Evolutionary conservation across 352 stramenopile species (phyloP).

Genomic region (Phytophthora constricta): DNA sequence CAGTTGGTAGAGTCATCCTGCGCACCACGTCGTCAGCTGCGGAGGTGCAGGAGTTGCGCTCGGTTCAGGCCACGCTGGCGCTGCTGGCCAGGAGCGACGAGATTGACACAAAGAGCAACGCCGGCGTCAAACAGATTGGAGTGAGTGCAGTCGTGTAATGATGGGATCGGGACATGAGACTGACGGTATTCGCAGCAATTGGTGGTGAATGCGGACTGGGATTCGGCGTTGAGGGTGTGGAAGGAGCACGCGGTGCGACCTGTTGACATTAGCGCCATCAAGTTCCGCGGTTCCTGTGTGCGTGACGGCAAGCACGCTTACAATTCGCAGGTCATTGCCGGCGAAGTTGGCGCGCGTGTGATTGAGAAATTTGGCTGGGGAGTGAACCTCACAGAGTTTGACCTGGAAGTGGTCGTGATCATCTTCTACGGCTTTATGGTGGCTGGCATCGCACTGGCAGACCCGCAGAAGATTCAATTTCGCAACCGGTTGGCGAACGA

Average conservation of each 20-base stretch:
- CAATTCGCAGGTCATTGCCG: slow-evolving; percentile 70
- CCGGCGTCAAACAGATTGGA: slow-evolving; percentile 65
- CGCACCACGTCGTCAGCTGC: slow-evolving; percentile 56
- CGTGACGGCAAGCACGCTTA: slow-evolving; percentile 79
- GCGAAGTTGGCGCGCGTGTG: slow-evolving; percentile 62
- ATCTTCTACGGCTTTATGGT: slow-evolving; percentile 78
- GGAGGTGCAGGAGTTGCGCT: slow-evolving; percentile 60
- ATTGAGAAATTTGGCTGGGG: slow-evolving; percentile 67
- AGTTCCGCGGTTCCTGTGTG: slow-evolving; percentile 81
- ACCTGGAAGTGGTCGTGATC: slow-evolving; percentile 79
- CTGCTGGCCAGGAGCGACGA: slow-evolving; percentile 64
- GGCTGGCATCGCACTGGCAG: slow-evolving; percentile 64
- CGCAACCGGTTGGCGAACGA: slow-evolving; percentile 76
- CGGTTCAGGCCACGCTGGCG: slow-evolving; percentile 65
- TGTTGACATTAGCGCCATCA: slow-evolving; percentile 36
- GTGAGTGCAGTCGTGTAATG: slow-evolving; percentile 37
- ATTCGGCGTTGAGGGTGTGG: slow-evolving; percentile 65
- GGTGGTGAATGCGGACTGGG: slow-evolving; percentile 59
- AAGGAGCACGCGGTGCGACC: slow-evolving; percentile 39
- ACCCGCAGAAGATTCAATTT: slow-evolving; percentile 67
- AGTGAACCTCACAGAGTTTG: slow-evolving; percentile 69
- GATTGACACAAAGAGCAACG: slow-evolving; percentile 54
- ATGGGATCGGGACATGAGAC: neutral
- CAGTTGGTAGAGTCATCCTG: slow-evolving; percentile 71
- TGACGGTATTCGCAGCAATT: slow-evolving; percentile 45